phyloP scores from a whole-genome alignment of 2,329 filamentous ascomycete genomes.

The Colletotrichum ledebouriae region DNA sequence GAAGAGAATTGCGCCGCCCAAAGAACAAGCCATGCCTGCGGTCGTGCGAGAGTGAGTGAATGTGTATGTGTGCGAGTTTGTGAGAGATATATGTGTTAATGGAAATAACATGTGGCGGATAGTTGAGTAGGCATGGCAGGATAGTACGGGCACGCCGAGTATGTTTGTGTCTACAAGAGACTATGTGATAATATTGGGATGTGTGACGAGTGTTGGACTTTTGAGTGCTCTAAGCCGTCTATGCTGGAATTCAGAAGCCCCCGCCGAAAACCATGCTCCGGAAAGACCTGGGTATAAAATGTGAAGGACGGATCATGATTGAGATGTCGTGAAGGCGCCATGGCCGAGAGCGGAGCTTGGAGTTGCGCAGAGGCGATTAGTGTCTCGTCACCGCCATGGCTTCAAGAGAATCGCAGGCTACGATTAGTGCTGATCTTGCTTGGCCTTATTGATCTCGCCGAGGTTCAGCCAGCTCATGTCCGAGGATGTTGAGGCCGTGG shows the following conservation, averaged over 20 bases:
- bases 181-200: constrained; percentile 32
- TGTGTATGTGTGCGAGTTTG: background rate
- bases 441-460: constrained; percentile 57
- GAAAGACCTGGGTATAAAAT: constrained; percentile 45
- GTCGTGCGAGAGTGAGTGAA: constrained; percentile 17
- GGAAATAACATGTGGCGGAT: constrained; percentile 27
- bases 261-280: constrained; percentile 43
- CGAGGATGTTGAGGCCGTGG: constrained; percentile 63
- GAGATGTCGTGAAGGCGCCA: constrained; percentile 42
- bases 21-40: constrained; percentile 30
- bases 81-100: constrained; percentile 5
- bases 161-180: constrained; percentile 28
- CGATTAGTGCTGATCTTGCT: constrained; percentile 26
- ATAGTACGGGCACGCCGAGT: constrained; percentile 28
- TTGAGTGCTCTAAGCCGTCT: constrained; percentile 43
- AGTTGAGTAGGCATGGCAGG: constrained; percentile 17
- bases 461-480: constrained; percentile 89
- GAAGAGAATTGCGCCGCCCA: constrained; percentile 37
- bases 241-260: constrained; percentile 42
- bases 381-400: constrained; percentile 38
- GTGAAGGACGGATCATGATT: constrained; percentile 44
- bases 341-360: constrained; percentile 39
- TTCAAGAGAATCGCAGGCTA: constrained; percentile 18
- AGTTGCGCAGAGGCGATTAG: constrained; percentile 32
- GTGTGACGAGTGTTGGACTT: constrained; percentile 41